Conservation (phyloP, 257 asterid species). For the Sherardia arvensis region DNA sequence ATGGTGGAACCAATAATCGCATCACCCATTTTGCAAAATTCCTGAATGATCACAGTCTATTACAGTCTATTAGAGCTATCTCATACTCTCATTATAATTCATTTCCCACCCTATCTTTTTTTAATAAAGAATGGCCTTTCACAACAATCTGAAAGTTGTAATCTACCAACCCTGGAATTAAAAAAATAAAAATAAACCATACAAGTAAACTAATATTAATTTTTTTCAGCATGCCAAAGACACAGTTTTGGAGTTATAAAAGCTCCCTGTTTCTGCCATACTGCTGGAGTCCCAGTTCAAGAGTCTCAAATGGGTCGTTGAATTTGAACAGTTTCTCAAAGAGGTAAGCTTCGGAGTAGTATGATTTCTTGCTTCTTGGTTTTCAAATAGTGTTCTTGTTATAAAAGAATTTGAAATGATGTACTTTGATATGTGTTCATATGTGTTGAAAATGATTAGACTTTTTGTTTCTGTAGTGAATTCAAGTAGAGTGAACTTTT, state of each 20-base stretch:
- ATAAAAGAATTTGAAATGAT: neutral
- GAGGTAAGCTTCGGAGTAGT: constrained; percentile 35
- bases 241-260: neutral
- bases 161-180: neutral
- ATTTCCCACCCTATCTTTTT: neutral
- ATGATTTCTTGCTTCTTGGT: constrained; percentile 9
- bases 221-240: constrained; percentile 5
- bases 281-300: constrained; percentile 9
- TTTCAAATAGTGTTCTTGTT: neutral
- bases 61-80: no score
- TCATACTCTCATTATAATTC: neutral
- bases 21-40: neutral
- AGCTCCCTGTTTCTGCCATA: neutral
- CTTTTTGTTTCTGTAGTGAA: neutral
- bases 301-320: constrained; percentile 24
- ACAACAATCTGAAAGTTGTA: no score
- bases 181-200: neutral
- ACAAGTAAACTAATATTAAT: neutral
- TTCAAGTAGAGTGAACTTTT: neutral
- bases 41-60: no score
- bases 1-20: constrained; percentile 2
- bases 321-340: constrained; percentile 24
- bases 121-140: neutral
- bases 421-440: no score
- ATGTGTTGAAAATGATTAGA: neutral